phyloP scores from a whole-genome alignment of 495 filamentous ascomycete species.

The Talaromyces adpressus region DNA sequence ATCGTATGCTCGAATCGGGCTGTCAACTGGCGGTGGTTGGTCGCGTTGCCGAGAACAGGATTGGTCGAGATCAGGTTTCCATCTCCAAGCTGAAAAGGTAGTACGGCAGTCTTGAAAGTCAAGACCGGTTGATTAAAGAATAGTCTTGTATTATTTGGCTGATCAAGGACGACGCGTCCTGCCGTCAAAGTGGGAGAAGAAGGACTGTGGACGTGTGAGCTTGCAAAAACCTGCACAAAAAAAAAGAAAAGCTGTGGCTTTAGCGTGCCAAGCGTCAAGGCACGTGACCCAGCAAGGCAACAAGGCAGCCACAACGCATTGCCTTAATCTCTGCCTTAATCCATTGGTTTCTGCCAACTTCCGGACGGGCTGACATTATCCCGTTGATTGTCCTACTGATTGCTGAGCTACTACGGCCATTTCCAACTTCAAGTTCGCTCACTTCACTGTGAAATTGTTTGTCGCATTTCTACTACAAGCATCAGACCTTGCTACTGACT shows the following conservation, averaged over 20 bases:
- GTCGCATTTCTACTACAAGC: background rate
- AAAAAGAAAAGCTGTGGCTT: constrained; percentile 9
- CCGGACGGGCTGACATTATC: constrained; percentile 7
- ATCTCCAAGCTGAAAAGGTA: background rate
- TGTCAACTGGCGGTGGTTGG: constrained; percentile 11
- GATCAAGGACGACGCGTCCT: constrained; percentile 1
- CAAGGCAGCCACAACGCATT: background rate
- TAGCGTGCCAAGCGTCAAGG: constrained; percentile 2
- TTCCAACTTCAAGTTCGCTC: background rate
- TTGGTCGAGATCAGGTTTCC: constrained; percentile 6
- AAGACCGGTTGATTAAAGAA: background rate
- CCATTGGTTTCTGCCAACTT: constrained; percentile 36
- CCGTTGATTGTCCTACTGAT: background rate
- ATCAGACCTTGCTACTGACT: background rate
- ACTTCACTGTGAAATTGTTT: background rate
- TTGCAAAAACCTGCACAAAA: background rate
- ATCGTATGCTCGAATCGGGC: constrained; percentile 15
- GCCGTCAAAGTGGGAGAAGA: background rate
- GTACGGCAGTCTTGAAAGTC: background rate
- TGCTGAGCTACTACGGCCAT: background rate
- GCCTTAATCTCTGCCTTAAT: constrained; percentile 12
- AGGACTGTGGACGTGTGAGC: background rate
- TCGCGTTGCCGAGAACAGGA: constrained; percentile 5
- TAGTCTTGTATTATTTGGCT: background rate
- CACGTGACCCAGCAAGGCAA: background rate